Percentiles rank a stretch among this genome's conserved stretches.
Conservation (phyloP, 2,329 filamentous ascomycete genomes). For the Ophiosphaerella narmari region DNA sequence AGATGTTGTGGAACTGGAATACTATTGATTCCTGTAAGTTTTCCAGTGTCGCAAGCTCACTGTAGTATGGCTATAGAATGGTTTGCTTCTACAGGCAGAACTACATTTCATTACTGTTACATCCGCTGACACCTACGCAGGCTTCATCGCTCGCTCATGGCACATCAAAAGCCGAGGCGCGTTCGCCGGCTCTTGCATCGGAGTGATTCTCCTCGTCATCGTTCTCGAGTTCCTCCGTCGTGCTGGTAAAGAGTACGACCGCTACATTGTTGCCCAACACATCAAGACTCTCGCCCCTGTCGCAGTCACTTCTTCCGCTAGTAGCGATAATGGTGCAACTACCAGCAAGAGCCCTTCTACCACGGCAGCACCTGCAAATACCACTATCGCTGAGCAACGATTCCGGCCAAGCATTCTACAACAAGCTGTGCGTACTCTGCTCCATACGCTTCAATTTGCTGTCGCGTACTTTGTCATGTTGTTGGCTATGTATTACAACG, state of each 20-base stretch:
- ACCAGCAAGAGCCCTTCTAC: slow-evolving; percentile 15
- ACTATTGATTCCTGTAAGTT: slow-evolving; percentile 65
- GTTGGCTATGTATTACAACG: slow-evolving; percentile 69
- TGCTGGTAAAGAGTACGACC: slow-evolving; percentile 73
- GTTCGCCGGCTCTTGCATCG: slow-evolving; percentile 83
- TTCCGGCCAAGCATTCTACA: slow-evolving; percentile 66
- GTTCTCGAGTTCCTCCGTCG: slow-evolving; percentile 74
- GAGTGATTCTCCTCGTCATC: slow-evolving; percentile 74
- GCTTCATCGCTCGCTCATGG: slow-evolving; percentile 73
- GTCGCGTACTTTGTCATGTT: slow-evolving; percentile 83
- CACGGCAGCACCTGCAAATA: slow-evolving; percentile 3
- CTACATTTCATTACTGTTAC: neutral
- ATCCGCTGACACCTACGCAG: slow-evolving; percentile 7
- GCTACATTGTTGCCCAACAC: slow-evolving; percentile 63
- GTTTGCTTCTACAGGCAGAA: too few relatives aligned
- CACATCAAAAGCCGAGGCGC: slow-evolving; percentile 69
- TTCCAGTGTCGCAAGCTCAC: neutral
- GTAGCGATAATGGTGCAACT: slow-evolving; percentile 5
- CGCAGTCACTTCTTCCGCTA: slow-evolving; percentile 19
- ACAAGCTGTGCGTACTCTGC: slow-evolving; percentile 67
- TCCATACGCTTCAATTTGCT: slow-evolving; percentile 77
- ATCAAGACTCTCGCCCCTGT: slow-evolving; percentile 22
- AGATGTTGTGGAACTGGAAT: slow-evolving; percentile 81
- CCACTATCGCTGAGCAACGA: slow-evolving; percentile 2
- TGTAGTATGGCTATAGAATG: too few relatives aligned